These are phyloP conservation scores for Candida ascalaphidarum DNA, from an alignment of 805 yeast genomes.

Conservation along the genomic window DNA sequence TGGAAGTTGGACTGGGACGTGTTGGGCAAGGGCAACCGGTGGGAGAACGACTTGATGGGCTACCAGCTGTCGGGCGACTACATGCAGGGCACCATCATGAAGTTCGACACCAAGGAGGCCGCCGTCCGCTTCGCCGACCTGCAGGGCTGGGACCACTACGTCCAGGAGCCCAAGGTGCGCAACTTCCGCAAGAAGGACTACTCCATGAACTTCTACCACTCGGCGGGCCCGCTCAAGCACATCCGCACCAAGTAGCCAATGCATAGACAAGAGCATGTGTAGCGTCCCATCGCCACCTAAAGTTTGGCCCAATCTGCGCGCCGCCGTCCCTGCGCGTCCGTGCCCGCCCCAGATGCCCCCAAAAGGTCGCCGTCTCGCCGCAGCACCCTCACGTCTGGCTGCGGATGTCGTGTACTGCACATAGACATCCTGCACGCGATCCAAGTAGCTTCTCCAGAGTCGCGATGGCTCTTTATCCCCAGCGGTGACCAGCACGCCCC, in stretches of 20 bases:
- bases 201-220: constrained; percentile 62
- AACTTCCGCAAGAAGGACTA: constrained; percentile 70
- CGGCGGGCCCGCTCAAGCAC: constrained; percentile 64
- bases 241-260: constrained; percentile 66
- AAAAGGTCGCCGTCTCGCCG: no score
- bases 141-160: constrained; percentile 79
- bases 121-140: constrained; percentile 74
- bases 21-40: constrained; percentile 64
- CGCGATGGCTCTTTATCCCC: no score
- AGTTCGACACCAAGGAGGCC: constrained; percentile 66
- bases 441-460: no score
- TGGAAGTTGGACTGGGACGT: constrained; percentile 88
- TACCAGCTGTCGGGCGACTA: constrained; percentile 74
- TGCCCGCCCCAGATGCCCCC: no score
- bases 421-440: no score
- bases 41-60: constrained; percentile 88
- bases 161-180: constrained; percentile 74
- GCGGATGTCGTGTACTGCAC: no score
- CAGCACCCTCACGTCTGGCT: no score
- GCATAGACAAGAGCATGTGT: not conserved
- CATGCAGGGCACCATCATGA: constrained; percentile 72
- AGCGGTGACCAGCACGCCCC: no score
- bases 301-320: no score
- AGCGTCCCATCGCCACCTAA: no score
- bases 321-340: no score